phyloP scores from a whole-genome alignment of 1,139 yeast genomes.

The Ogataea hybrid region DNA sequence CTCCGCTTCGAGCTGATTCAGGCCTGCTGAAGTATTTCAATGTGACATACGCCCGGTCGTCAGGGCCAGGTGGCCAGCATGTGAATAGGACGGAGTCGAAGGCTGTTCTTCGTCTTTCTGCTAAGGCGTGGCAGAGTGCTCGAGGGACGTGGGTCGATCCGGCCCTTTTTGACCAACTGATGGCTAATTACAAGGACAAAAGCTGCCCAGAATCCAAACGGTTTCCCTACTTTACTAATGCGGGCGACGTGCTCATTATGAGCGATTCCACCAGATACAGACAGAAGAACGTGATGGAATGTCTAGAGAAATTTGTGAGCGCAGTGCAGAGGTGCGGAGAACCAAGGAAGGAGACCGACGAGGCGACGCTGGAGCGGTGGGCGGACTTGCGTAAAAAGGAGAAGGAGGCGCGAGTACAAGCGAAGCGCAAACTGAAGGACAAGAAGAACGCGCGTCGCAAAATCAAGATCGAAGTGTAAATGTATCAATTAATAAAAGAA shows the following conservation, averaged over 20 bases:
- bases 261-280: slow-evolving; percentile 27
- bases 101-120: slow-evolving; percentile 60
- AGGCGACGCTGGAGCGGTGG: slow-evolving; percentile 24
- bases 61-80: slow-evolving; percentile 96
- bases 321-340: slow-evolving; percentile 25
- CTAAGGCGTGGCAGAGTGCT: slow-evolving; percentile 48
- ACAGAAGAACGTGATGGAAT: slow-evolving; percentile 27
- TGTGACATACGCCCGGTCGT: slow-evolving; percentile 63
- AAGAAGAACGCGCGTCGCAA: slow-evolving; percentile 24
- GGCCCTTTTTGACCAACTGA: slow-evolving; percentile 46
- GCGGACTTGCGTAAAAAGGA: slow-evolving; percentile 18
- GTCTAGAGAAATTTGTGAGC: slow-evolving; percentile 26
- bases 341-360: slow-evolving; percentile 15
- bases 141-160: slow-evolving; percentile 59
- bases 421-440: slow-evolving; percentile 23
- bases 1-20: slow-evolving; percentile 2
- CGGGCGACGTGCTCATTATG: slow-evolving; percentile 26
- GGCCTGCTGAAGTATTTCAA: slow-evolving; percentile 24
- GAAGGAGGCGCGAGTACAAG: slow-evolving; percentile 22
- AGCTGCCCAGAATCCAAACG: slow-evolving; percentile 18
- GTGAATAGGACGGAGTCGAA: slow-evolving; percentile 84
- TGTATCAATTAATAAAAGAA: not conserved
- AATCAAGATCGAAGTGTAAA: slow-evolving; percentile 16
- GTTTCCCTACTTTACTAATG: slow-evolving; percentile 27
- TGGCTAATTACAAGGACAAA: slow-evolving; percentile 22